Evolutionary conservation across 257 asterid genomes (phyloP), one percentile per base, ranked within the genome.

Genomic region (Rauvolfia tetraphylla): DNA sequence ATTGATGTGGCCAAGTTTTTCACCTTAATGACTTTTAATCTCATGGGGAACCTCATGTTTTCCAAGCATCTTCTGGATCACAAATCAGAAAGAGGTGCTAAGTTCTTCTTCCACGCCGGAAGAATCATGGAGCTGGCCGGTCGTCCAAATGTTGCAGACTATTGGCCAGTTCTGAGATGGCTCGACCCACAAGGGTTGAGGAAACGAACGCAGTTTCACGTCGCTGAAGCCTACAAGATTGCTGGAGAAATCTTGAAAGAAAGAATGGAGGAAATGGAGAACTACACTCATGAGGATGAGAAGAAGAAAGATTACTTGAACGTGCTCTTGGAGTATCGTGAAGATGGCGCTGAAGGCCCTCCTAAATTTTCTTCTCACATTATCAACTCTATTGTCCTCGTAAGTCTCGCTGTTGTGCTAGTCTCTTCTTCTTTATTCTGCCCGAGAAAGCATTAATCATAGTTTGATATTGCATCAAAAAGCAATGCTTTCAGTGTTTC

Each of bases 101-200:
- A 83, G 25, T 89, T 90, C 83, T 90, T 10, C 65, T 83, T 86
- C 84, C 94, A 87, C 68, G 89, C 96, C 6, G 89, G 96, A 3
- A 92, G 86, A 59, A 81, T 86, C 0, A 89, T 68, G 86, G 95
- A 89, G 81, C 84, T 74, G 53, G 96, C 91, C 0, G 97, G 91
- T 0, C 84, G 82, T 73, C 86, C 97, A 0, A 92, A 91, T 31
- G 76, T 89, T 4, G 92, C 93, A 0, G 97, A 92, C 42, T 91
- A 68, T 68, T 79, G 86, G 54, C 92, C 97, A 42, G 14, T 48
- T 66, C n/a, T 91, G 54, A 82, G 81, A 57, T 77, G 85, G 88
- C 63, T 84, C 17, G 95, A 91, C 61, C 95, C 91, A 14, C 97
- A 89, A 84, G 83, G 93, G 68, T 75, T 89, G 33, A 76, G 97